Conservation (phyloP, 164 flowering plant genomes). For the Akebia trifoliata region DNA sequence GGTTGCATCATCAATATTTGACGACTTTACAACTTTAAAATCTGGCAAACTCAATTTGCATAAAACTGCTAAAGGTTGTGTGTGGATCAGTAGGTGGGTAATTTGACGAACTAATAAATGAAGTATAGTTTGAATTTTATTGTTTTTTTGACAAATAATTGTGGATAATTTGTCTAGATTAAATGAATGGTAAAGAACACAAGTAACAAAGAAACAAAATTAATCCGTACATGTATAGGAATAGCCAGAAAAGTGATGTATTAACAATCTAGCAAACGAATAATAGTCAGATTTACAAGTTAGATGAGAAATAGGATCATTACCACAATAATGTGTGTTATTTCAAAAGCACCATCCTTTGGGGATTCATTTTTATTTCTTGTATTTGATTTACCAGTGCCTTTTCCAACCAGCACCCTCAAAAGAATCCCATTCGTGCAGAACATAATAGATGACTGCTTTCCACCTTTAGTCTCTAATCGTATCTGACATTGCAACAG, state of each 20-base stretch:
- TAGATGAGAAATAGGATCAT: neutral
- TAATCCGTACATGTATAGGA: no score
- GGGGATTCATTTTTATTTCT: conserved; percentile 18
- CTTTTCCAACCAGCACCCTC: conserved; percentile 61
- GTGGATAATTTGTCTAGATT: no score
- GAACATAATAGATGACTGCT: conserved; percentile 74
- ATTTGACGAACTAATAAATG: no score
- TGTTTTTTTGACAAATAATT: no score
- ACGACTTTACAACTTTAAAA: no score
- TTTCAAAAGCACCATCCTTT: conserved; percentile 26
- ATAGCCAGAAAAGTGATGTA: neutral
- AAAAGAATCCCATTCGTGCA: conserved; percentile 91
- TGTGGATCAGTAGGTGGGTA: no score
- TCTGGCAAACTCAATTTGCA: no score
- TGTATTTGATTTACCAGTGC: conserved; percentile 22
- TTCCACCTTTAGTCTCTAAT: conserved; percentile 85
- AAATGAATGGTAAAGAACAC: no score
- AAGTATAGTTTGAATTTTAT: no score
- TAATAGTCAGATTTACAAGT: neutral
- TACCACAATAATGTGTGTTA: conserved; percentile 97
- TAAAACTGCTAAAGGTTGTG: no score
- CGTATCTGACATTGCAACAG: conserved; percentile 52
- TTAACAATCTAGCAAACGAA: neutral
- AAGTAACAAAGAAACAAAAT: no score
- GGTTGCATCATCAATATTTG: no score